These are phyloP conservation scores for Neofusicoccum laricinum DNA, from an alignment of 2,329 filamentous ascomycete genomes.

Conservation along the genomic window DNA sequence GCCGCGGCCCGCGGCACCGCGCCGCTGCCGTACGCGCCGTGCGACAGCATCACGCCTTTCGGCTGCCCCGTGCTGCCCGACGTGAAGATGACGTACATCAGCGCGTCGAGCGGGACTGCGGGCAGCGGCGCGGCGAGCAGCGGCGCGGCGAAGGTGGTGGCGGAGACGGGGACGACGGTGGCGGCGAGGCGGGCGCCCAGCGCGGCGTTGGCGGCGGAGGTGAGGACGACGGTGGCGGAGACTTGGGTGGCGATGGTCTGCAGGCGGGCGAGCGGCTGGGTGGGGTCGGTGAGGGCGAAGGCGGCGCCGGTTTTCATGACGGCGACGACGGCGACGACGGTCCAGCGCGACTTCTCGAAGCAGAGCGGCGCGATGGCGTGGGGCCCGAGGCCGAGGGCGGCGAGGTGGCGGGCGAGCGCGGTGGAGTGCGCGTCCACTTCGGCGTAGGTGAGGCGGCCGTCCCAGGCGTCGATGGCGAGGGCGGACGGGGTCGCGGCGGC, in stretches of 20 bases:
- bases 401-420: neutral
- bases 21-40: constrained; percentile 23
- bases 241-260: constrained; percentile 10
- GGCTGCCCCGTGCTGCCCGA: constrained; percentile 22
- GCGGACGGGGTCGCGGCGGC: constrained; percentile 29
- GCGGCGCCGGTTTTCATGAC: constrained; percentile 21
- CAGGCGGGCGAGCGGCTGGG: neutral
- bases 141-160: neutral
- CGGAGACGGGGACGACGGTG: constrained; percentile 12
- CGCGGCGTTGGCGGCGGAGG: constrained; percentile 21
- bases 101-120: constrained; percentile 32
- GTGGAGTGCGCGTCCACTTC: constrained; percentile 37
- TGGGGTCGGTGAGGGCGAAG: neutral
- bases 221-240: constrained; percentile 21
- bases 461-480: constrained; percentile 51
- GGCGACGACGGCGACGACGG: constrained; percentile 18
- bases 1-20: constrained; percentile 31
- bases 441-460: constrained; percentile 47
- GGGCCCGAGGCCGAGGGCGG: neutral
- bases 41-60: constrained; percentile 24
- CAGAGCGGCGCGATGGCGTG: constrained; percentile 15
- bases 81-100: constrained; percentile 68
- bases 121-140: neutral
- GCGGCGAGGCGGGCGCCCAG: constrained; percentile 29
- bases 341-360: constrained; percentile 22